Evolutionary conservation across 805 yeast species (phyloP).

Genomic region (Yamadazyma sp.): DNA sequence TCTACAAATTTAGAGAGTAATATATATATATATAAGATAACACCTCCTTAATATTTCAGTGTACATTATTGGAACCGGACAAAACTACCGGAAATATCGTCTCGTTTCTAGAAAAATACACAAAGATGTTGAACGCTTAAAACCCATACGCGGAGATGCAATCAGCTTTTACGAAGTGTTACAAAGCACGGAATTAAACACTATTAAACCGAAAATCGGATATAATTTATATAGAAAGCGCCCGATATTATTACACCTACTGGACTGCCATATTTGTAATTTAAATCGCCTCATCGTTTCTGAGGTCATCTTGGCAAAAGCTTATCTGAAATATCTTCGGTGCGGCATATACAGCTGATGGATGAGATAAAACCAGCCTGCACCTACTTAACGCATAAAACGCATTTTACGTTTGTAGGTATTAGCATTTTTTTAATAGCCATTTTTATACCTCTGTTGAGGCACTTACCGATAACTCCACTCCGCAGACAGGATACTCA

Average conservation of each 20-base stretch:
- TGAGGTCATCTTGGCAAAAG: too few relatives aligned
- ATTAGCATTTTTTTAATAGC: neutral
- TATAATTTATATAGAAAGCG: too few relatives aligned
- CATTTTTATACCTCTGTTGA: neutral
- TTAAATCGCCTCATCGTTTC: too few relatives aligned
- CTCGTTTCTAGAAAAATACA: neutral
- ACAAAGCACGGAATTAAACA: too few relatives aligned
- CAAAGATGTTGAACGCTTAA: neutral
- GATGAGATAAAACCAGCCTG: slow-evolving; percentile 8
- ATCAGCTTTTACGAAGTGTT: neutral
- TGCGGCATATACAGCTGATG: slow-evolving; percentile 6
- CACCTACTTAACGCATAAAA: slow-evolving; percentile 1
- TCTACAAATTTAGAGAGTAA: neutral
- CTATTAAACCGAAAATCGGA: too few relatives aligned
- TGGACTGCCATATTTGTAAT: too few relatives aligned
- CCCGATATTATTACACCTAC: too few relatives aligned
- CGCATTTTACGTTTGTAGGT: too few relatives aligned
- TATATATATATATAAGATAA: neutral
- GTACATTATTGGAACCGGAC: too few relatives aligned
- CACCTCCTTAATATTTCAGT: too few relatives aligned
- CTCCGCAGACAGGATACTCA: neutral
- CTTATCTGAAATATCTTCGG: too few relatives aligned
- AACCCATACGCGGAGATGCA: neutral
- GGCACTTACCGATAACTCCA: slow-evolving; percentile 5
- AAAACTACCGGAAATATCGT: slow-evolving; percentile 3